Conservation (phyloP, 202 grass and related monocot genomes). For the Zizania palustris region DNA sequence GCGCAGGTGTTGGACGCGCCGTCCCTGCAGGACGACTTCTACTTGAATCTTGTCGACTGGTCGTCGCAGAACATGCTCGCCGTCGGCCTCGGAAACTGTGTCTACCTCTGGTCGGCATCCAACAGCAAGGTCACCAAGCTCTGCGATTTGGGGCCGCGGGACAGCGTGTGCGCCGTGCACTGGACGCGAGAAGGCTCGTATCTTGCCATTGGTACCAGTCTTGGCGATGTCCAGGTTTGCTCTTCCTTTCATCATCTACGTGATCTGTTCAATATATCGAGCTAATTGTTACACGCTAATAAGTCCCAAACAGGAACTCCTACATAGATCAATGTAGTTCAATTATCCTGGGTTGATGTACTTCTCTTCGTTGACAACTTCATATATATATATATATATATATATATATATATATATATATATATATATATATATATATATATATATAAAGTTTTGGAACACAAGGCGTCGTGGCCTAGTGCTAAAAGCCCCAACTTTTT, state of each 20-base stretch:
- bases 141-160: slow-evolving; percentile 80
- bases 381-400: no score
- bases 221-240: slow-evolving; percentile 87
- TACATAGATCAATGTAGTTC: background rate
- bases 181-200: slow-evolving; percentile 95
- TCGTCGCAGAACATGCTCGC: slow-evolving; percentile 91
- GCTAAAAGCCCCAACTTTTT: background rate
- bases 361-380: background rate
- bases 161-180: slow-evolving; percentile 82
- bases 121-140: slow-evolving; percentile 96
- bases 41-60: slow-evolving; percentile 97
- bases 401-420: no score
- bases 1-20: slow-evolving; percentile 84
- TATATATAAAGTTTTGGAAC: no score
- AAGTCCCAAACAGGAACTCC: background rate
- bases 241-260: background rate
- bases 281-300: background rate
- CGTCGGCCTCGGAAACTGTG: slow-evolving; percentile 86
- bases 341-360: background rate
- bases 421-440: no score
- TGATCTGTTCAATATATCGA: background rate
- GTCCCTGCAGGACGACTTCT: slow-evolving; percentile 93
- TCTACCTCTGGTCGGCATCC: slow-evolving; percentile 92
- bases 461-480: background rate
- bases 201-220: slow-evolving; percentile 81